A percentile compares a stretch with the other conserved stretches of the same genome.
phyloP scores from a whole-genome alignment of 768 basidiomycete species.

The Hirschioporus abietinus region DNA sequence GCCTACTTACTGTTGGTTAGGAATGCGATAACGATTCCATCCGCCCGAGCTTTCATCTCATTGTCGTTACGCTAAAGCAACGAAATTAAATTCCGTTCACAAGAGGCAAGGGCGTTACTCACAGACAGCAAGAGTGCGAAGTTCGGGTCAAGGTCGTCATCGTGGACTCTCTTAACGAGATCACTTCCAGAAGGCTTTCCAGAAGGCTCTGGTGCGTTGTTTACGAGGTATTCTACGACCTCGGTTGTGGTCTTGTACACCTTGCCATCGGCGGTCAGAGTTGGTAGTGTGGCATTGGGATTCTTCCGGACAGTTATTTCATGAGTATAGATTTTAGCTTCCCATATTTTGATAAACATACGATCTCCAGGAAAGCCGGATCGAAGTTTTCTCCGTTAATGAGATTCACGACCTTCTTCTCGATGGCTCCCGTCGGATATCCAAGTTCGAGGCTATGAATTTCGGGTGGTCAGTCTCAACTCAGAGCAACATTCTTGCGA shows the following conservation, averaged over 20 bases:
- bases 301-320: constrained; percentile 27
- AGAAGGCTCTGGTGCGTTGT: constrained; percentile 31
- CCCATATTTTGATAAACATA: constrained; percentile 15
- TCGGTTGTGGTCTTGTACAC: constrained; percentile 34
- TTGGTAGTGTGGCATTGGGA: constrained; percentile 39
- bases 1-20: constrained; percentile 33
- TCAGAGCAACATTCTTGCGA: background rate
- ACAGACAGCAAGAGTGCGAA: constrained; percentile 39
- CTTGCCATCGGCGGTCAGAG: constrained; percentile 31
- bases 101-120: constrained; percentile 12
- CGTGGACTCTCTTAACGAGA: constrained; percentile 36
- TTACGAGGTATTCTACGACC: constrained; percentile 36
- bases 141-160: constrained; percentile 46
- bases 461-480: background rate
- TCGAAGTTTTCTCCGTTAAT: constrained; percentile 43
- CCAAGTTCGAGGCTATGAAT: constrained; percentile 36
- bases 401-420: constrained; percentile 34
- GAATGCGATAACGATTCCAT: constrained; percentile 29
- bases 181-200: constrained; percentile 26
- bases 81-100: background rate
- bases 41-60: constrained; percentile 35
- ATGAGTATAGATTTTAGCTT: background rate
- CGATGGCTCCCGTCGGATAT: constrained; percentile 31
- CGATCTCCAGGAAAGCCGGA: constrained; percentile 39
- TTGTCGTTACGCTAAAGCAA: constrained; percentile 37